phyloP scores from a whole-genome alignment of 106 monocot genomes.

The Narthecium ossifragum region DNA sequence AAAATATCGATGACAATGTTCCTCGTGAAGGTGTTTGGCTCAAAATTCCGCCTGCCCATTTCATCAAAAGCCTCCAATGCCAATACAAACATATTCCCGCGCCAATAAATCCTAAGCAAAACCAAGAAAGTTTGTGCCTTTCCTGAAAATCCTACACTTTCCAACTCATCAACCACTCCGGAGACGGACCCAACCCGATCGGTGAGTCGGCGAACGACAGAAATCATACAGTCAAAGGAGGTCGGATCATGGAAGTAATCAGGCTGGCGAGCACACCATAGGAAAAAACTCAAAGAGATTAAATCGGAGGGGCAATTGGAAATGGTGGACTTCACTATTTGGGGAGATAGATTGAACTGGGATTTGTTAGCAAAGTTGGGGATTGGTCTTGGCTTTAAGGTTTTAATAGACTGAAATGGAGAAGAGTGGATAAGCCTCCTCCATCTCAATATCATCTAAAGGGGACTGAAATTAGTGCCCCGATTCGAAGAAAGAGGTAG shows the following conservation, averaged over 20 bases:
- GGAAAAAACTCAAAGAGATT: conserved; percentile 52
- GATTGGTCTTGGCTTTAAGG: background rate
- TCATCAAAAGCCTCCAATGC: conserved; percentile 45
- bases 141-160: conserved; percentile 28
- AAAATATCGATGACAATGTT: conserved; percentile 53
- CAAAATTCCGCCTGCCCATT: conserved; percentile 29
- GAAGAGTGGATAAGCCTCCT: conserved; percentile 6
- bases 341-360: conserved; percentile 19
- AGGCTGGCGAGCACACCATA: conserved; percentile 52
- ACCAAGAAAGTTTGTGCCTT: conserved; percentile 48
- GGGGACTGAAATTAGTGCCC: background rate
- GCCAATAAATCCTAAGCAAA: conserved; percentile 48
- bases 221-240: conserved; percentile 35
- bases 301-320: conserved; percentile 43
- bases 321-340: conserved; percentile 27
- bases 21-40: conserved; percentile 37
- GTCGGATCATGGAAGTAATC: conserved; percentile 36
- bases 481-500: no score
- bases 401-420: background rate
- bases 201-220: conserved; percentile 35
- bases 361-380: background rate
- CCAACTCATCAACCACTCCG: conserved; percentile 21
- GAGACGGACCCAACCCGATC: conserved; percentile 21
- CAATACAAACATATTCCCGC: conserved; percentile 22
- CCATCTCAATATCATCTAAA: conserved; percentile 26